Evolutionary conservation across 2,329 filamentous ascomycete species (phyloP).

Genomic region (Magnaporthiopsis rhizophila): DNA sequence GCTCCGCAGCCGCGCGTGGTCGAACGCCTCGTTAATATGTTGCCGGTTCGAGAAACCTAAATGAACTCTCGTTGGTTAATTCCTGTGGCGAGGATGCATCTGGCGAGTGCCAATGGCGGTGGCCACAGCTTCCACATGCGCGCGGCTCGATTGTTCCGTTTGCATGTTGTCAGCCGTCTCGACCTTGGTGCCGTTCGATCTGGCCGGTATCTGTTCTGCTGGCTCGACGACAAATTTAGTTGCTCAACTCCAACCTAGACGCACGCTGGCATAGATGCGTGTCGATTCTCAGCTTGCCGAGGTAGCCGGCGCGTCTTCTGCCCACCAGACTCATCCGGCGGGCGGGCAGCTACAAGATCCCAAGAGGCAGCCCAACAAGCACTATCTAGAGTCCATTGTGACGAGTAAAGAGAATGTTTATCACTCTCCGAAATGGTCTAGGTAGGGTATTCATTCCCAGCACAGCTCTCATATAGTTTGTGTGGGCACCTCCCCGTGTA

Average conservation of each 20-base stretch:
- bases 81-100: not conserved
- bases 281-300: not conserved
- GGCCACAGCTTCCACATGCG: not conserved
- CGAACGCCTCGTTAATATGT: not conserved
- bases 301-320: not conserved
- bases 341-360: not conserved
- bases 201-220: not conserved
- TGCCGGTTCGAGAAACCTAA: not conserved
- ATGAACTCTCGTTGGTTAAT: not conserved
- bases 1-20: conserved; percentile 11
- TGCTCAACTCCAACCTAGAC: not conserved
- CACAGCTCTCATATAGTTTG: not conserved
- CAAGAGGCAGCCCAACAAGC: not conserved
- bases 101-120: not conserved
- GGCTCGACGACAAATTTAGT: not conserved
- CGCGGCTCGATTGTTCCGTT: not conserved
- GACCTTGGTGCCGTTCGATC: not conserved
- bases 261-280: not conserved
- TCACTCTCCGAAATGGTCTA: conserved; percentile 9
- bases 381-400: conserved; percentile 8
- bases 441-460: not conserved
- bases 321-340: no score
- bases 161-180: not conserved
- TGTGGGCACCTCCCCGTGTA: not conserved
- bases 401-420: conserved; percentile 7